Base-by-base conservation (phyloP, 2,329 filamentous ascomycete species). In the Talaromyces sp. region DNA sequence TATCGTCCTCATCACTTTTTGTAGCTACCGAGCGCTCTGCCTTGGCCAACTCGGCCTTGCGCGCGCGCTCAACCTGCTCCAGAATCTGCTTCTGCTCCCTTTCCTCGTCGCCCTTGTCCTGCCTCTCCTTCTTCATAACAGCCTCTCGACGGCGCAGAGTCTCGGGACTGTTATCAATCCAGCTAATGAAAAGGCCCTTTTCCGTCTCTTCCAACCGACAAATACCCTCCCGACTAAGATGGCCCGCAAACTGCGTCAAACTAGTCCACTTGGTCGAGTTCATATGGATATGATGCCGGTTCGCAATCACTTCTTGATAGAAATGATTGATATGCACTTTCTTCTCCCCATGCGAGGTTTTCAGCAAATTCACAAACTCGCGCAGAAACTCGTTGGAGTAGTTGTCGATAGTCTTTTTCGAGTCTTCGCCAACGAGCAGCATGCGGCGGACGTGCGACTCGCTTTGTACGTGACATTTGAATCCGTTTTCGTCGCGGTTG, bases 381-480 rank as follows among this genome's bases (percentile, higher is more conserved):
- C 83, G 83, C 64, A 89, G 78, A 73, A 99, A 99, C 66, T 96
- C 85, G 62, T 84, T 85, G 74, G 85, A 90, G 79, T 86, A 99
- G 52, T 92, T 84, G 70, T 90, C 85, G 74, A 97, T 93, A 72
- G 84, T 86, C 68, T 91, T 92, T 64, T 89, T 89, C 24, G 92
- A 86, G 70, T 97, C 88, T 71, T 96, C 90, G 70, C 92, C 93
- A 27, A 97, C 88, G 1, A 92, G 75, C 50, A 93, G 81, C 83
- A 97, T 95, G 66, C 92, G 87, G n/a, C 93, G 88, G 46, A 96
- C 90, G 71, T 97, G 93, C 54, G 85, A 87, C 75, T 96, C 91
- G 63, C 86, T 89, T 68, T 91, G 86, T 0, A 88, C 88, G 76
- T 97, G 93, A 79, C 75, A 90, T 75, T 92, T 92, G 78, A 92